Evolutionary conservation across 441 rosid genomes (phyloP).

Genomic region (Pelargonium citronellum): DNA sequence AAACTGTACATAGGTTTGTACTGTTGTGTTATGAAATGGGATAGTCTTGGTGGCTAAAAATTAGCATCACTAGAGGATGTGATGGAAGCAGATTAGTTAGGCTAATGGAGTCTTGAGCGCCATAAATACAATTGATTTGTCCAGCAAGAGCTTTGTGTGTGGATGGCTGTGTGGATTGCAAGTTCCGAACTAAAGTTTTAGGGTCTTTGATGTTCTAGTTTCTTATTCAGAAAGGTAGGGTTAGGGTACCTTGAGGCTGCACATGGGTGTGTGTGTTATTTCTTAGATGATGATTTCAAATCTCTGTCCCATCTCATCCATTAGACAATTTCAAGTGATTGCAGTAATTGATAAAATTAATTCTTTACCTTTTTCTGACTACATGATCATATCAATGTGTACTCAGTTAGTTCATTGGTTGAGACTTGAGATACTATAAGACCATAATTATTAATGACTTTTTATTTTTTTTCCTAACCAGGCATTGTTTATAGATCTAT

Average conservation of each 20-base stretch:
- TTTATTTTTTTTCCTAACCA: background rate
- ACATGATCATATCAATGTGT: too few relatives aligned
- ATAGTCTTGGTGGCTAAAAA: background rate
- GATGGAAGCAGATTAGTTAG: background rate
- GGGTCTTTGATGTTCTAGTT: background rate
- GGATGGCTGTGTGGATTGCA: background rate
- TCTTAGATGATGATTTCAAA: too few relatives aligned
- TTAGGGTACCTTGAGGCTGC: background rate
- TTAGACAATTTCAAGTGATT: background rate
- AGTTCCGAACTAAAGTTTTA: conserved; percentile 1
- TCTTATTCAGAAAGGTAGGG: background rate
- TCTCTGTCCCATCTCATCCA: background rate
- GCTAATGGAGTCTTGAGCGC: background rate
- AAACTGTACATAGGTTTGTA: background rate
- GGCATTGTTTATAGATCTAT: background rate
- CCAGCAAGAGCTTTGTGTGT: background rate
- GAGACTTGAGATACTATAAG: background rate
- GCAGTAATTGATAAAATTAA: too few relatives aligned
- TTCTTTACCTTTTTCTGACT: too few relatives aligned
- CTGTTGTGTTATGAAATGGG: background rate
- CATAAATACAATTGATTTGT: background rate
- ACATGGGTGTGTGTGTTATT: too few relatives aligned
- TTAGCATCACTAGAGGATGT: background rate
- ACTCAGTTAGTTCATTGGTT: too few relatives aligned
- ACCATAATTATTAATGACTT: background rate